Base-by-base conservation (phyloP, 441 rosid species). In the Bruguiera hainesii region DNA sequence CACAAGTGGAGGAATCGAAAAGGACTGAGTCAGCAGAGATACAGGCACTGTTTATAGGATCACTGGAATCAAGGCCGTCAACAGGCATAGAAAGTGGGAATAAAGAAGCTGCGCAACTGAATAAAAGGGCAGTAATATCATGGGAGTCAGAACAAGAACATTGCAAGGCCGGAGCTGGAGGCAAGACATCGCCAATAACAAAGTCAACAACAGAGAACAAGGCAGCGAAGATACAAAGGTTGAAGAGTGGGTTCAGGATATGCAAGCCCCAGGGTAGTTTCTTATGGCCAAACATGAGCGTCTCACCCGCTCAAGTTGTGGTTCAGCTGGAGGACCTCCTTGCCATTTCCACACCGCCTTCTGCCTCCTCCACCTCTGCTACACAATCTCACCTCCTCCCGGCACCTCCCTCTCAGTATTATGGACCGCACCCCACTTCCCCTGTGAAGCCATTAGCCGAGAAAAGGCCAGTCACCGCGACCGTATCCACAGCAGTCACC, bases 251-350 rank as follows among this genome's bases (percentile, higher is more conserved):
- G 56, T 90, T 96, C 83, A 83, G 83, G 74, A 77, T 93, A 70
- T 96, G 97, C 87, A 90, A 77, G 75, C 97, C 98, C 15, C 83
- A 80, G 62, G 91, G 87, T 65, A 83, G 78, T 65, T 90, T 85
- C 81, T 75, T 85, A 69, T 90, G 96, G 97, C 97, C 98, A 46
- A 81, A 75, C 80, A 78, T 74, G 80, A 67, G 75, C 13, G 11
- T 65, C 5, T 69, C 85, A 7, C 61, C 73, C 28, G 53, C 78
- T 66, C 87, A 75, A 33, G 72, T 49, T 48, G 74, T 64, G 42
- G 77, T 75, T 67, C 81, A 68, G 11, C 39, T 71, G 7, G 81
- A 83, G 50, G 83, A 76, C 58, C 68, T 71, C 19, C 68, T 70
- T 73, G 61, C 72, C 59, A 72, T 75, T 55, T 81, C 85, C 30